phyloP scores from a whole-genome alignment of 1,284 basidiomycete genomes.

The Meripilus lineatus region DNA sequence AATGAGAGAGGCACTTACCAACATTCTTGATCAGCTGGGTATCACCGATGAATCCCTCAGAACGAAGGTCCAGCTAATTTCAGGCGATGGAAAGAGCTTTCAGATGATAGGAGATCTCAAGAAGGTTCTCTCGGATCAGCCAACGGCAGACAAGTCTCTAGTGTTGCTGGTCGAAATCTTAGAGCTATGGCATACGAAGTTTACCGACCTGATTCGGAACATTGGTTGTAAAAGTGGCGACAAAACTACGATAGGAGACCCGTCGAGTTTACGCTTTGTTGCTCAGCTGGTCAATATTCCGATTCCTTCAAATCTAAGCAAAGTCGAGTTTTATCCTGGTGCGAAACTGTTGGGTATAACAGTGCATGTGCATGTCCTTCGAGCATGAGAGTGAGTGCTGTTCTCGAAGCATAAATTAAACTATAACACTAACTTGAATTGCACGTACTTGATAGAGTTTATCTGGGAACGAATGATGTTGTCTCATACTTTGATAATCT shows the following conservation, averaged over 20 bases:
- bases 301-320: constrained; percentile 4
- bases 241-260: constrained; percentile 4
- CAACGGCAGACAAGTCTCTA: constrained; percentile 5
- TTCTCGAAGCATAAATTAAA: not conserved
- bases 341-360: constrained; percentile 4
- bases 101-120: constrained; percentile 9
- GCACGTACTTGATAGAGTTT: constrained; percentile 1
- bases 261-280: constrained; percentile 7
- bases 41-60: constrained; percentile 4
- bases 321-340: too few relatives aligned
- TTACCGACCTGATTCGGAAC: constrained; percentile 11
- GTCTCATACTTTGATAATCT: constrained; percentile 2
- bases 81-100: too few relatives aligned
- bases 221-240: constrained; percentile 3
- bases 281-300: constrained; percentile 5
- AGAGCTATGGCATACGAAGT: constrained; percentile 18
- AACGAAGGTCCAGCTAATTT: not conserved
- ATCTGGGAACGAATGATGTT: constrained; percentile 6
- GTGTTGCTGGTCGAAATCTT: constrained; percentile 10
- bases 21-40: constrained; percentile 14
- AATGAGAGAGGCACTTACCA: constrained; percentile 10
- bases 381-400: constrained; percentile 10
- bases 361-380: constrained; percentile 5
- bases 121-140: constrained; percentile 3
- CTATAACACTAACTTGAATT: too few relatives aligned